Evolutionary conservation across 805 yeast genomes (phyloP).

Genomic region (Clavispora vitiphila): DNA sequence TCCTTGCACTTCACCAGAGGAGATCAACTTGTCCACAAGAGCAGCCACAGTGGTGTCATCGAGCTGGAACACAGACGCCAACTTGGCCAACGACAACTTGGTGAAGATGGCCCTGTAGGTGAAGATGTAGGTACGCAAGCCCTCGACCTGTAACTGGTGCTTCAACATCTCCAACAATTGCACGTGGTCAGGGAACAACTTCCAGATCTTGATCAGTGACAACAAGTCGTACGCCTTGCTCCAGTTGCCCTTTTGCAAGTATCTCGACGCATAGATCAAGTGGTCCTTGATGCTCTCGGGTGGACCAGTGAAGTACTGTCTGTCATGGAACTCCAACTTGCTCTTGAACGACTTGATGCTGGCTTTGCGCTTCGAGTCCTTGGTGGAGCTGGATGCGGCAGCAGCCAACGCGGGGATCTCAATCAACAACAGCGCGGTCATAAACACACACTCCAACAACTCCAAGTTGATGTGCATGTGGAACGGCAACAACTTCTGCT

Average conservation of each 20-base stretch:
- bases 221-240: conserved; percentile 65
- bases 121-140: conserved; percentile 88
- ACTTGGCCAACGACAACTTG: conserved; percentile 62
- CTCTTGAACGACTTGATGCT: conserved; percentile 84
- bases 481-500: conserved; percentile 86
- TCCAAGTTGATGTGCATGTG: conserved; percentile 98
- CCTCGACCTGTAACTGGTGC: conserved; percentile 79
- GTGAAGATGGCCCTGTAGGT: conserved; percentile 73
- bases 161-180: conserved; percentile 66
- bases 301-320: conserved; percentile 94
- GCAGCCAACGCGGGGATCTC: conserved; percentile 89
- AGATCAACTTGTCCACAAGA: conserved; percentile 69
- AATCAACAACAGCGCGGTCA: conserved; percentile 81
- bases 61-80: conserved; percentile 65
- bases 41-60: conserved; percentile 51
- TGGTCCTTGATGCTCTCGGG: conserved; percentile 95
- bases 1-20: conserved; percentile 72
- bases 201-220: conserved; percentile 80
- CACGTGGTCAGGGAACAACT: conserved; percentile 65
- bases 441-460: conserved; percentile 87
- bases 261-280: conserved; percentile 86
- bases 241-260: conserved; percentile 90
- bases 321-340: conserved; percentile 85
- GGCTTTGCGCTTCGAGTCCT: conserved; percentile 52
- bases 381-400: conserved; percentile 46